Percentiles rank a stretch among this genome's conserved stretches.
Conservation (phyloP, 2,329 filamentous ascomycete species). For the Rhexocercosporidium sp. region DNA sequence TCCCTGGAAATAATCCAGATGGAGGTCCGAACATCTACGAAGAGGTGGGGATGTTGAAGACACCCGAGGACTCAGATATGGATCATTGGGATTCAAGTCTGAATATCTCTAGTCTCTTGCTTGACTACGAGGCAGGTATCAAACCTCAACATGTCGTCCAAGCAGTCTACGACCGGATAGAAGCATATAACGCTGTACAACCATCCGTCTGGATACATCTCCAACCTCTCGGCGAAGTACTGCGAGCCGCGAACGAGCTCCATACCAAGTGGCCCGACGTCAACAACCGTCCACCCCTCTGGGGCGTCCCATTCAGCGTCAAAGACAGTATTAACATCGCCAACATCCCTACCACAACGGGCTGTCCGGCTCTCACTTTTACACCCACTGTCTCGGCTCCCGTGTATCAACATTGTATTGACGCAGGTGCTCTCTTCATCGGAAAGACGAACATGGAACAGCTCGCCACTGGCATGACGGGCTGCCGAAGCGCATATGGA, state of each 20-base stretch:
- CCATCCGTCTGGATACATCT: constrained; percentile 59
- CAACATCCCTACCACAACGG: constrained; percentile 52
- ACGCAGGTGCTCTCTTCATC: constrained; percentile 59
- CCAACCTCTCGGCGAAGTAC: constrained; percentile 46
- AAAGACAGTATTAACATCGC: constrained; percentile 56
- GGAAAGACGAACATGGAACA: constrained; percentile 63
- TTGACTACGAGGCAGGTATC: constrained; percentile 38
- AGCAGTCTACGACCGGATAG: constrained; percentile 40
- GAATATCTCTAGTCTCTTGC: constrained; percentile 32
- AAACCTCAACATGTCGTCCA: constrained; percentile 36
- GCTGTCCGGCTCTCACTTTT: constrained; percentile 52
- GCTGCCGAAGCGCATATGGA: constrained; percentile 57
- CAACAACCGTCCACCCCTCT: constrained; percentile 52
- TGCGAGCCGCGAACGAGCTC: constrained; percentile 49
- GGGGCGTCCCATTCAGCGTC: constrained; percentile 56
- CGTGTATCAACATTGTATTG: constrained; percentile 52
- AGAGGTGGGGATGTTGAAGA: constrained; percentile 38
- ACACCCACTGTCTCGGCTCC: constrained; percentile 50
- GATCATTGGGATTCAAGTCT: constrained; percentile 38
- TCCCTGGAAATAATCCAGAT: constrained; percentile 21
- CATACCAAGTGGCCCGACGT: constrained; percentile 46
- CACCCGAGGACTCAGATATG: constrained; percentile 23
- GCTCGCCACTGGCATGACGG: constrained; percentile 58
- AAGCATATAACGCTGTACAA: constrained; percentile 49
- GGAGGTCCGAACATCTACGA: constrained; percentile 30